Conservation (phyloP, 2,329 filamentous ascomycete genomes). For the Talaromyces amestolkiae region DNA sequence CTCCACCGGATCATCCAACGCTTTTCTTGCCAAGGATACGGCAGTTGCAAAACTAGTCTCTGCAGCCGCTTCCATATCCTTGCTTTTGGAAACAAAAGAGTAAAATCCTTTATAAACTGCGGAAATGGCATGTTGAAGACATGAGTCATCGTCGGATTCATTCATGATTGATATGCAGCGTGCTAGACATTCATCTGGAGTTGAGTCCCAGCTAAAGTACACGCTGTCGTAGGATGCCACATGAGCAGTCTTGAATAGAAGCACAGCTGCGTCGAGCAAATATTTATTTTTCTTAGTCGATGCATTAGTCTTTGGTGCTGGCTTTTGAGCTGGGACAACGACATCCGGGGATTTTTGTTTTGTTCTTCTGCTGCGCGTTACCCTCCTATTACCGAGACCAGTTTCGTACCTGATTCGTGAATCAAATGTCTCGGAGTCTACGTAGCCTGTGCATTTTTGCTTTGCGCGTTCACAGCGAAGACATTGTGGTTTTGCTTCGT, state of each 20-base stretch:
- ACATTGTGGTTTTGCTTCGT: slow-evolving; percentile 10
- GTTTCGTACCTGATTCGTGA: background rate
- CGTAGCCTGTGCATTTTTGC: slow-evolving; percentile 5
- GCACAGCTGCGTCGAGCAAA: background rate
- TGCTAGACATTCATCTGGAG: background rate
- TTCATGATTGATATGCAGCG: slow-evolving; percentile 3
- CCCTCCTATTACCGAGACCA: slow-evolving; percentile 1
- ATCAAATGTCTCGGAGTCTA: background rate
- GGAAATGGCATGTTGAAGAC: background rate
- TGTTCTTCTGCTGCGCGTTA: background rate
- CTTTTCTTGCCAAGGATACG: slow-evolving; percentile 7
- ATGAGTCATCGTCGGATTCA: background rate
- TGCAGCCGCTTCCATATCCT: background rate
- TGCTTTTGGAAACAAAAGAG: background rate
- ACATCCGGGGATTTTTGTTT: background rate
- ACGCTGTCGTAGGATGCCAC: background rate
- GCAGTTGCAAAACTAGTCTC: slow-evolving; percentile 8
- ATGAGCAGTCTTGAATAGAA: slow-evolving; percentile 1
- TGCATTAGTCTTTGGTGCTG: too few species aligned
- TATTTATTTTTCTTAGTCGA: background rate
- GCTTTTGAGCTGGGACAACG: background rate
- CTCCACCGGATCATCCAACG: slow-evolving; percentile 6
- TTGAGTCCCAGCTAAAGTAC: background rate
- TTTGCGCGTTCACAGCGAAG: slow-evolving; percentile 1
- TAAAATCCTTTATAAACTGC: slow-evolving; percentile 4